These are phyloP conservation scores for Calendula officinalis DNA, from an alignment of 129 eudicot genomes.

Conservation along the genomic window DNA sequence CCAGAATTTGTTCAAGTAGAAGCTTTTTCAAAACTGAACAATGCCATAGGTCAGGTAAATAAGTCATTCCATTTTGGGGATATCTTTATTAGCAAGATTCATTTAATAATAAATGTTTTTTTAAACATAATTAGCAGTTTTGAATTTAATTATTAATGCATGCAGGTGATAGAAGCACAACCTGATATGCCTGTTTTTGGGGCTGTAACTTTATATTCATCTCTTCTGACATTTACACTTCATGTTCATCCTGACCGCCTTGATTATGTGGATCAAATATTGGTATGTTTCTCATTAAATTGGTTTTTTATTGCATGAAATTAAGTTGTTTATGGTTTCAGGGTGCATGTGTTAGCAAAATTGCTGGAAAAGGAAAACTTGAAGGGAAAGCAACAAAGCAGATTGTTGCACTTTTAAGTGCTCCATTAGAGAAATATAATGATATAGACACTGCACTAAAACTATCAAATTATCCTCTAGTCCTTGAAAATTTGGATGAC, in stretches of 20 bases:
- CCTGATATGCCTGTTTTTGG: slow-evolving; percentile 82
- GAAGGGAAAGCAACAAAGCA: slow-evolving; percentile 85
- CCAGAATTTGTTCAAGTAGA: slow-evolving; percentile 96
- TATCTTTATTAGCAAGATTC: not conserved
- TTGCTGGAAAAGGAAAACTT: slow-evolving; percentile 82
- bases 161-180: slow-evolving; percentile 97
- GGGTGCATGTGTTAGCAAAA: slow-evolving; percentile 93
- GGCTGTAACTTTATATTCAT: slow-evolving; percentile 81
- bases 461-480: slow-evolving; percentile 90
- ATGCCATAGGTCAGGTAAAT: slow-evolving; percentile 86
- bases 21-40: slow-evolving; percentile 87
- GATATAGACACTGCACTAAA: slow-evolving; percentile 89
- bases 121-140: slow-evolving; percentile 12
- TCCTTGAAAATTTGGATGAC: slow-evolving; percentile 75
- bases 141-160: slow-evolving; percentile 28
- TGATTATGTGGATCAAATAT: slow-evolving; percentile 91
- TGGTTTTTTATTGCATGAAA: slow-evolving; percentile 13
- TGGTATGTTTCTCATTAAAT: slow-evolving; percentile 47
- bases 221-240: slow-evolving; percentile 88
- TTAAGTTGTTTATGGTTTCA: slow-evolving; percentile 30
- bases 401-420: slow-evolving; percentile 91
- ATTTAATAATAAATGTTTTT: slow-evolving; percentile 11
- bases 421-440: slow-evolving; percentile 92
- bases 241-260: slow-evolving; percentile 93
- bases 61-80: slow-evolving; percentile 23